Evolutionary conservation across 148 eudicot species (phyloP).

Genomic region (Hydrangea macrophylla): DNA sequence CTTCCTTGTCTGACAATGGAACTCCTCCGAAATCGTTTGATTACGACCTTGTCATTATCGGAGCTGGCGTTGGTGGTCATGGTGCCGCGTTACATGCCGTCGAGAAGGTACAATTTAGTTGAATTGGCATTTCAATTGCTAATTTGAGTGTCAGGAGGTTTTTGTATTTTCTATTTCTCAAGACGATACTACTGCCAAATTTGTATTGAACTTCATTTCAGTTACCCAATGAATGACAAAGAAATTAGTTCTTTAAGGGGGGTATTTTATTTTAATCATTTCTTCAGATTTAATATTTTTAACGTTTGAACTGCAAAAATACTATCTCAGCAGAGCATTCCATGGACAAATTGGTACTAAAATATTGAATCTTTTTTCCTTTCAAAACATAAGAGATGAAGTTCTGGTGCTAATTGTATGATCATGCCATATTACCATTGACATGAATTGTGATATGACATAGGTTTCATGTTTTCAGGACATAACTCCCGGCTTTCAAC

Average conservation of each 20-base stretch:
- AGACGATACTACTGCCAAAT: not conserved
- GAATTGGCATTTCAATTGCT: not conserved
- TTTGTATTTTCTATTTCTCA: not conserved
- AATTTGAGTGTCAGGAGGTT: not conserved
- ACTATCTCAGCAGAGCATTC: not conserved
- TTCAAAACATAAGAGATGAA: too few relatives aligned
- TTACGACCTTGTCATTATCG: constrained; percentile 36
- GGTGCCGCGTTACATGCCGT: constrained; percentile 43
- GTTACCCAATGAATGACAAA: not conserved
- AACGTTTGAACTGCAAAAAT: not conserved
- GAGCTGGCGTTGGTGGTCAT: constrained; percentile 41
- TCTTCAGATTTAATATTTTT: not conserved
- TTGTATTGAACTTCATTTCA: not conserved
- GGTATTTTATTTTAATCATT: not conserved
- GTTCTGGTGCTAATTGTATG: not conserved
- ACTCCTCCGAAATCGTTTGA: constrained; percentile 22
- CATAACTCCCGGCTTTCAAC: too few relatives aligned
- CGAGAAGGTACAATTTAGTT: constrained; percentile 23
- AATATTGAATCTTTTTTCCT: too few relatives aligned
- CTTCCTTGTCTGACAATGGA: constrained; percentile 19
- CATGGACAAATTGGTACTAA: not conserved
- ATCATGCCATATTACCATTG: not conserved
- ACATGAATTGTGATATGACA: not conserved
- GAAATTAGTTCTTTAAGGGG: not conserved
- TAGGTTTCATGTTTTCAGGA: too few relatives aligned